Evolutionary conservation across 345 rosid species (phyloP).

Genomic region (Atalantia buxifolia): DNA sequence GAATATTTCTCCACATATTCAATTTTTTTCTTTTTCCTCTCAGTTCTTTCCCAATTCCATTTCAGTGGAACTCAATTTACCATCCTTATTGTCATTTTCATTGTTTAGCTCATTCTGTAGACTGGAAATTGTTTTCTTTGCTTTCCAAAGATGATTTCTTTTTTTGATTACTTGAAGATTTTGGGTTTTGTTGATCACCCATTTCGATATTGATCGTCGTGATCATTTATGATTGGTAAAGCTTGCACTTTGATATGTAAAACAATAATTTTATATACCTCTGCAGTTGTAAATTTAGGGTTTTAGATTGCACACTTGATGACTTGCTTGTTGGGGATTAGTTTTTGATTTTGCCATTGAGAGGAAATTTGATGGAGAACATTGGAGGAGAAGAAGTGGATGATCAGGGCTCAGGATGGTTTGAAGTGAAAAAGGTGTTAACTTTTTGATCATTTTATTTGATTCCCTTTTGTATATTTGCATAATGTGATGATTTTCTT

Average conservation of each 20-base stretch:
- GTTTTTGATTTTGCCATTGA: background rate
- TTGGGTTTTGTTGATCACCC: slow-evolving; percentile 6
- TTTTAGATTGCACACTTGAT: slow-evolving; percentile 10
- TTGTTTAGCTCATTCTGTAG: background rate
- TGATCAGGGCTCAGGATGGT: slow-evolving; percentile 74
- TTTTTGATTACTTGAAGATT: background rate
- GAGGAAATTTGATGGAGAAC: slow-evolving; percentile 41
- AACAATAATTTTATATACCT: background rate
- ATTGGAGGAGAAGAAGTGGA: slow-evolving; percentile 40
- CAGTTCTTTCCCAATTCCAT: background rate
- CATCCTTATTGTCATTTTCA: slow-evolving; percentile 9
- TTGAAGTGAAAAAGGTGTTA: slow-evolving; percentile 62
- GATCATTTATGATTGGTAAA: slow-evolving; percentile 17
- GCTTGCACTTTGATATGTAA: slow-evolving; percentile 15
- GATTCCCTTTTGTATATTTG: background rate
- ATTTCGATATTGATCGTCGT: slow-evolving; percentile 18
- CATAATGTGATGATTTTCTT: background rate
- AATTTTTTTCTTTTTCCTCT: background rate
- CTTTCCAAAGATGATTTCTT: no score
- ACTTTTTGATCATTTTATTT: background rate
- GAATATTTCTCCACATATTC: no score
- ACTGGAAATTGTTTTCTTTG: background rate
- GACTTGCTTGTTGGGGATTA: background rate
- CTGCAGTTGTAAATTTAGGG: slow-evolving; percentile 12
- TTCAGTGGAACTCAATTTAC: background rate